Evolutionary conservation across 2,329 filamentous ascomycete genomes (phyloP), one percentile per base, ranked within the genome.

Genomic region (Gaeumannomyces sp.): DNA sequence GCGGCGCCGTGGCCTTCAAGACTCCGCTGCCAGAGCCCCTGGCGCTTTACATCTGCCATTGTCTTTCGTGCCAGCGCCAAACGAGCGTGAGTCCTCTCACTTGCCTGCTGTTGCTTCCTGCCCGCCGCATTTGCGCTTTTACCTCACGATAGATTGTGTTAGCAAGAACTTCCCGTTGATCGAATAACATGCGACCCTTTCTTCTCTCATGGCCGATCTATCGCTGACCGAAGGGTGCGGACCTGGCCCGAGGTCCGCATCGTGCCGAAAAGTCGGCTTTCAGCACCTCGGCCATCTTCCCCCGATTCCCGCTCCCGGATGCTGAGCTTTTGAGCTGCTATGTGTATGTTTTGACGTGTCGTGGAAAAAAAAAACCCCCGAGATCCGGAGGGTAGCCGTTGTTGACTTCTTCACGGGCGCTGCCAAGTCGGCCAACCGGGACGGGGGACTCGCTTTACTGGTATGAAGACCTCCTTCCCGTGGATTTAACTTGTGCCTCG

Each of bases 261-360:
- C 19, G 6, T 11, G 45, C 0, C 57, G 22, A 31, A 33, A 60
- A 60, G 59, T 67, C 69, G 14, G 86, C 88, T 1, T 90, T 89
- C 74, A 88, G 88, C 33, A 84, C 87, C 38, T 88, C 86, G 50
- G 88, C 88, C 69, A 89, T 90, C 66, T 91, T 90, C 70, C 88
- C 88, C 1, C 79, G 79, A n/a, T 91, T 91, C 66, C 73, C 78
- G 13, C 76, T 90, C 33, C 85, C 86, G 0, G 73, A 75, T 53
- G 75, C 72, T 22, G 78, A 81, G 28, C 67, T 79, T 60, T 70
- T 88, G 68, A 81, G 81, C 65, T 83, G 82, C 68, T 87, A 87
- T 68, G 78, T 77, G 84, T 85, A 71, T 72, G 82, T 79, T 53
- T 53, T 7, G 22, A 10, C 13, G 19, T n/a, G 19, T n/a, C 45